Conservation (phyloP, 2,329 filamentous ascomycete genomes). For the Stenocarpella maydis region DNA sequence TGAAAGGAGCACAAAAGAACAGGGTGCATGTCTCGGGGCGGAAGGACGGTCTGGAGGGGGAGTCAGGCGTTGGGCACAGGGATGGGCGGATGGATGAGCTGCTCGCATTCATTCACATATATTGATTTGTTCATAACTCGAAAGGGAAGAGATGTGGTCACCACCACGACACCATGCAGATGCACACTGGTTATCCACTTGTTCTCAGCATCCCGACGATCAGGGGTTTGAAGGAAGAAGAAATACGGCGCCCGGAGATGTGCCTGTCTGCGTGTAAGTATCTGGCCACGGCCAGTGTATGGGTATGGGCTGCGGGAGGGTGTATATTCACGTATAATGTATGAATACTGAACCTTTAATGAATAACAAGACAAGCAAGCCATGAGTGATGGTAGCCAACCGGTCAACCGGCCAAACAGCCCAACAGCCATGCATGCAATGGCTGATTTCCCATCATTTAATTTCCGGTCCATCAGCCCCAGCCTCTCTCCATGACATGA, state of each 20-base stretch:
- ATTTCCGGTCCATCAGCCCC: too few relatives aligned
- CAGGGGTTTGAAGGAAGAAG: too few relatives aligned
- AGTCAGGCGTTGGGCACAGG: constrained; percentile 3
- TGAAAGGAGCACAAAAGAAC: neutral
- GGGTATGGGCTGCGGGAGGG: neutral
- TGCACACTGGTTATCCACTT: too few relatives aligned
- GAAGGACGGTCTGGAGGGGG: neutral
- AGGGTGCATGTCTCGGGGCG: neutral
- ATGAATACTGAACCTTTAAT: constrained; percentile 19
- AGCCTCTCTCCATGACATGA: too few relatives aligned
- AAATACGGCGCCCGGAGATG: too few relatives aligned
- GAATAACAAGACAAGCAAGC: neutral
- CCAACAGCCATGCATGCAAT: too few relatives aligned
- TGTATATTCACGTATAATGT: constrained; percentile 18
- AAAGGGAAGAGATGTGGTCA: neutral
- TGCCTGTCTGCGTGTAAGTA: neutral
- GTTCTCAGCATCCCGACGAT: too few relatives aligned
- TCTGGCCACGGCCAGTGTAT: neutral
- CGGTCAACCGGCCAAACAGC: neutral
- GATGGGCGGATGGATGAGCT: neutral
- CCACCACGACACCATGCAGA: neutral
- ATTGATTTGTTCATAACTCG: neutral
- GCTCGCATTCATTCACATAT: constrained; percentile 1
- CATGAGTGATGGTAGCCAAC: neutral
- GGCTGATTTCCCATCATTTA: too few relatives aligned